phyloP scores from a whole-genome alignment of 208 protist species.

The Acanthamoeba divionensis region DNA sequence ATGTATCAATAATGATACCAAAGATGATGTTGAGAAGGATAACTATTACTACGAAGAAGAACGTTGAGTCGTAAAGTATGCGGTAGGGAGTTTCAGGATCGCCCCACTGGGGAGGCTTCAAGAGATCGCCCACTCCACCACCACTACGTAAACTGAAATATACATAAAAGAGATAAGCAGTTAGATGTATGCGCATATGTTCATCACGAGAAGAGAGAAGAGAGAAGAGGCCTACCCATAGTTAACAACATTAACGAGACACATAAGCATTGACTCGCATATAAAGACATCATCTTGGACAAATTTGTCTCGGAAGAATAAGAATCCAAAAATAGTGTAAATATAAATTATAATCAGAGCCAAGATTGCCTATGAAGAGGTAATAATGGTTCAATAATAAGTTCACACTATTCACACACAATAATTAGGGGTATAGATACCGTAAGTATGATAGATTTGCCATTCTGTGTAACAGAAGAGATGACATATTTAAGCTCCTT shows the following conservation, averaged over 20 bases:
- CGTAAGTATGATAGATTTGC: conserved; percentile 53
- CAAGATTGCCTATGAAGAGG: neutral
- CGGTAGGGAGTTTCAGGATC: conserved; percentile 52
- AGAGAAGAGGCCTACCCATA: conserved; percentile 14
- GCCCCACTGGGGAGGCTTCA: neutral
- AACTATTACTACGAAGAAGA: conserved; percentile 90
- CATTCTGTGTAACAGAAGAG: conserved; percentile 55
- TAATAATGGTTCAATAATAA: neutral
- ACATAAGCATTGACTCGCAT: conserved; percentile 48
- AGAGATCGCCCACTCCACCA: conserved; percentile 71
- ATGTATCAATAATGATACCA: conserved; percentile 93
- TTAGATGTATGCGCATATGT: neutral
- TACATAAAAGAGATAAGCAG: neutral
- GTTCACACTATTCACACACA: too few relatives aligned
- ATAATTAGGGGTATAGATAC: neutral
- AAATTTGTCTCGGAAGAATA: conserved; percentile 5
- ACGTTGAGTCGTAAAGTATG: conserved; percentile 85
- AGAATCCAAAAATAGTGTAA: conserved; percentile 54
- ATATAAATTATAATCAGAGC: conserved; percentile 50
- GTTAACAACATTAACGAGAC: conserved; percentile 43
- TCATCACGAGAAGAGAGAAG: neutral
- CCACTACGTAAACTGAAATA: conserved; percentile 58
- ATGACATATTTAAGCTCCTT: conserved; percentile 56
- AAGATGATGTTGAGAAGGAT: conserved; percentile 93
- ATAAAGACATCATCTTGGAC: neutral